Evolutionary conservation across 2,329 filamentous ascomycete species (phyloP).

Genomic region (Penicillium palitans): DNA sequence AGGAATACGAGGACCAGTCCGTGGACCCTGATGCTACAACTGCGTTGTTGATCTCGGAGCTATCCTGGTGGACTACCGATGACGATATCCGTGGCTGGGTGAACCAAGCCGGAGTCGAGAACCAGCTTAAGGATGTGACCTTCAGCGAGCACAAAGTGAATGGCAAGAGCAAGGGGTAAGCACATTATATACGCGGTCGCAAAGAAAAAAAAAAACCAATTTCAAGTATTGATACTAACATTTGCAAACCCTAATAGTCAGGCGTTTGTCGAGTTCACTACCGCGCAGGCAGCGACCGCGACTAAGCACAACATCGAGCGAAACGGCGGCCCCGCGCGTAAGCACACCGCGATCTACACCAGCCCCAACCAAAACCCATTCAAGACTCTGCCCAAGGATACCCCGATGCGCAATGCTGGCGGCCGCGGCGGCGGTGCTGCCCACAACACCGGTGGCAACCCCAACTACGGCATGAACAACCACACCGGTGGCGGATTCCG

Average conservation of each 20-base stretch:
- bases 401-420: conserved; percentile 68
- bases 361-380: conserved; percentile 80
- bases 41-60: conserved; percentile 81
- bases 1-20: conserved; percentile 58
- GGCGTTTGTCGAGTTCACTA: conserved; percentile 82
- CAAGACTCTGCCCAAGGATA: conserved; percentile 86
- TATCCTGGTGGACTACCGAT: conserved; percentile 96
- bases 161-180: conserved; percentile 95
- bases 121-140: conserved; percentile 85
- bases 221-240: not conserved
- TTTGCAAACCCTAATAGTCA: conserved; percentile 47
- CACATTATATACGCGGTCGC: not conserved
- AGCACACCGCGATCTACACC: conserved; percentile 71
- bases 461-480: conserved; percentile 34
- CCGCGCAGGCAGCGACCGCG: conserved; percentile 80
- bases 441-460: conserved; percentile 41
- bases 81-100: conserved; percentile 91
- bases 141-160: conserved; percentile 99
- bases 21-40: conserved; percentile 62
- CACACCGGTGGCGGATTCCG: conserved; percentile 41
- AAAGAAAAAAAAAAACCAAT: not conserved
- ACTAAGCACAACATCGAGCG: conserved; percentile 79
- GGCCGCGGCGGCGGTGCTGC: conserved; percentile 49
- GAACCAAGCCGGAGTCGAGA: conserved; percentile 74
- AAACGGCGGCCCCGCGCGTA: conserved; percentile 61